Conservation (phyloP, 371 early-diverging fungal species). For the Apophysomyces elegans region DNA sequence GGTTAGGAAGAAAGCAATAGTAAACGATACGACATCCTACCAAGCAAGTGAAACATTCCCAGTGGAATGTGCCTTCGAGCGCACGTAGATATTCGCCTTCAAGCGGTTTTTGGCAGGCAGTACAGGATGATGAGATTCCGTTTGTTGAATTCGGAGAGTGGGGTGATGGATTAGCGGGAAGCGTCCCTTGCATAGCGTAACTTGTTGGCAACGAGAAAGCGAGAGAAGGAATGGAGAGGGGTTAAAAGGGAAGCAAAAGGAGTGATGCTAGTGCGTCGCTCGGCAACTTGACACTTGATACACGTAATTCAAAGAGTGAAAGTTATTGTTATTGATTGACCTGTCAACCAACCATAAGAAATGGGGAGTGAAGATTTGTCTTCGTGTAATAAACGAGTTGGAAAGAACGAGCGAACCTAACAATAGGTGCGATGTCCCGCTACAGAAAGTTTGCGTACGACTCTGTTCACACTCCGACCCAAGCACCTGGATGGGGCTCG, state of each 20-base stretch:
- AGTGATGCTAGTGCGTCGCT: slow-evolving; percentile 5
- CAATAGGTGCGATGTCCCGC: background rate
- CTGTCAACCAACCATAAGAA: slow-evolving; percentile 7
- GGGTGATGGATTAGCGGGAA: slow-evolving; percentile 2
- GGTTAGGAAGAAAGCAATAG: background rate
- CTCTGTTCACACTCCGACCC: no score
- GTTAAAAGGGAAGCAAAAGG: slow-evolving; percentile 6
- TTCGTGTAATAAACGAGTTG: background rate
- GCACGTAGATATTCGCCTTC: slow-evolving; percentile 86
- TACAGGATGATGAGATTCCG: slow-evolving; percentile 6
- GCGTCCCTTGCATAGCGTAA: slow-evolving; percentile 6
- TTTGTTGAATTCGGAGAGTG: background rate
- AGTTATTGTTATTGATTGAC: background rate
- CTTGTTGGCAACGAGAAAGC: slow-evolving; percentile 1
- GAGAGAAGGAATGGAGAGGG: slow-evolving; percentile 8
- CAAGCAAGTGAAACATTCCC: slow-evolving; percentile 88
- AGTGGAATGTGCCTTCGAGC: slow-evolving; percentile 79
- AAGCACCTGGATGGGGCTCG: no score
- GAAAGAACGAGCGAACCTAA: background rate
- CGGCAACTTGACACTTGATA: slow-evolving; percentile 5
- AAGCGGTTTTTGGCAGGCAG: slow-evolving; percentile 25
- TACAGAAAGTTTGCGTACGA: background rate
- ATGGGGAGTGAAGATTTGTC: background rate
- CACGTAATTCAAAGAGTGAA: slow-evolving; percentile 4
- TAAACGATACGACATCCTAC: slow-evolving; percentile 48